A percentile compares a stretch with the other conserved stretches of the same genome.
Evolutionary conservation across 305 asterid species (phyloP).

Genomic region (Solanum chacoense): DNA sequence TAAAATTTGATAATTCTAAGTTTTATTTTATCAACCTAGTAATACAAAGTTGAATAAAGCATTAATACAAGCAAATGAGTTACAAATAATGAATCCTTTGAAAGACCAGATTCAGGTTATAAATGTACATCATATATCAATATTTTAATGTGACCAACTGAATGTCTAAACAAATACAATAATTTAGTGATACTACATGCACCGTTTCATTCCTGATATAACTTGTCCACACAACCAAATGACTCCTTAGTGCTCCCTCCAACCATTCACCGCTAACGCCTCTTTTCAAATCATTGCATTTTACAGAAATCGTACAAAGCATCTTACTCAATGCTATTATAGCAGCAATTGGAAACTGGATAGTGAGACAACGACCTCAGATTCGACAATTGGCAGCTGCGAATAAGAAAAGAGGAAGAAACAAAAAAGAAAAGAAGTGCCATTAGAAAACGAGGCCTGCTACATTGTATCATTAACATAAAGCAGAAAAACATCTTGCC

Average conservation of each 20-base stretch:
- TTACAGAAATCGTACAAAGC: neutral
- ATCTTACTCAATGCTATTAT: neutral
- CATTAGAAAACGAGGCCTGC: neutral
- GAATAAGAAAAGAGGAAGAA: neutral
- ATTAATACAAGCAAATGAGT: neutral
- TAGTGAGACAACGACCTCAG: constrained; percentile 15
- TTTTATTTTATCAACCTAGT: neutral
- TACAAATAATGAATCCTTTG: neutral
- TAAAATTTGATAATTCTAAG: neutral
- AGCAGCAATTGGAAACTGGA: neutral
- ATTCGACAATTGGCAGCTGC: constrained; percentile 86
- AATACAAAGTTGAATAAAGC: neutral
- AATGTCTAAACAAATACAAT: neutral
- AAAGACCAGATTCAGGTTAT: neutral
- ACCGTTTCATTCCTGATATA: neutral
- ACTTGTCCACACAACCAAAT: neutral
- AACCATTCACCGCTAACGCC: neutral
- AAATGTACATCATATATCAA: neutral
- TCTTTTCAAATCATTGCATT: neutral
- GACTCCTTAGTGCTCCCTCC: neutral
- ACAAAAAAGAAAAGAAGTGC: neutral
- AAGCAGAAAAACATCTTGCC: neutral
- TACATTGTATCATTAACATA: neutral
- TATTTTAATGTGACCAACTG: neutral
- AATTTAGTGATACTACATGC: neutral